Base-by-base conservation (phyloP, 179 eudicot species). In the Patellifolia procumbens region DNA sequence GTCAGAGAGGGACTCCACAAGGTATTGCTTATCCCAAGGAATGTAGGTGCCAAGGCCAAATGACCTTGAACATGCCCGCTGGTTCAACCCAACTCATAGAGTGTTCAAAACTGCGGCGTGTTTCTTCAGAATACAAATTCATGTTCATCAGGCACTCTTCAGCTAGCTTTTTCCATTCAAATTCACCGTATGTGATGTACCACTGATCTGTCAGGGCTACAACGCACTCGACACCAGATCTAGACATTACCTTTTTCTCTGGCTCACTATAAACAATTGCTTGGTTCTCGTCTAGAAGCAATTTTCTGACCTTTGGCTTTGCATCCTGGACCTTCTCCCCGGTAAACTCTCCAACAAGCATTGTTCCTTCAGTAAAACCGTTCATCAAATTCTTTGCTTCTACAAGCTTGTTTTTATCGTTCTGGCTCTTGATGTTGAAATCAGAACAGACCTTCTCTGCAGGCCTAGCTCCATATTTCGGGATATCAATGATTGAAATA, bases 161-260 rank as follows among this genome's bases (percentile, higher is more conserved):
- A 17, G 97, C 89, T 26, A 58, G 74, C 56, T 88, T 85, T 72
- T 79, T 85, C 96, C 93, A 92, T 62, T 83, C 88, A 60, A 78
- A 2, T 72, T 92, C 97, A 58, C 97, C 96, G 73, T 92, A 91
- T 28, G 89, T 89, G 52, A 91, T 80, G 76, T 92, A 91, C 96
- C 97, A 92, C 72, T 91, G 97, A 80, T 91, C 97, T 72, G 96
- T 92, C 77, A 91, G 68, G 66, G 94, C 96, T 73, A 91, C 97
- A 13, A 92, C 97, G 83, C 97, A 91, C 76, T 92, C 96, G 73
- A 91, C 96, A 19, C 97, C 97, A 20, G 96, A 91, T 82, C 97
- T 84, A 63, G 97, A 92, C 88, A 91, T 89, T 20, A 91, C 97
- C 82, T 89, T 60, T 91, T 91, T 43, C n/a, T n/a, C n/a, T n/a